Conservation (phyloP, 2,329 filamentous ascomycete genomes). For the Botrytis squamosa region DNA sequence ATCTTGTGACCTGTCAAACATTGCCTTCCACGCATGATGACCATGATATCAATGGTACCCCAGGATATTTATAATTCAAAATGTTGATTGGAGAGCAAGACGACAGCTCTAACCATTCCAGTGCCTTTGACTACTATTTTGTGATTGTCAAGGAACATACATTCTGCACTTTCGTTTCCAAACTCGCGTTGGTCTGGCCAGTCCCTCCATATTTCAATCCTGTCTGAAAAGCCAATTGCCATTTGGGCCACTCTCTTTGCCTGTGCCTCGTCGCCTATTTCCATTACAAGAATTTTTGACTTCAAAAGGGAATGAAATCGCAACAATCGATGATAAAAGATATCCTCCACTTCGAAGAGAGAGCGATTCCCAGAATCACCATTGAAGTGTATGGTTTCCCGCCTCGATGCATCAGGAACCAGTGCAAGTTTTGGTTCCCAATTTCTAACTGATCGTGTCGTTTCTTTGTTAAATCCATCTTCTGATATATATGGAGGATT, state of each 20-base stretch:
- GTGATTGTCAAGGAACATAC: neutral
- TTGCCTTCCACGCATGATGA: neutral
- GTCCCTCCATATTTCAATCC: slow-evolving; percentile 71
- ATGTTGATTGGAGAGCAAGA: slow-evolving; percentile 9
- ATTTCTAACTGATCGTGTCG: slow-evolving; percentile 70
- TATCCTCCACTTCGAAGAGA: slow-evolving; percentile 21
- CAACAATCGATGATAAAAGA: slow-evolving; percentile 69
- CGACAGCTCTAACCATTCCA: slow-evolving; percentile 29
- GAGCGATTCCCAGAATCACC: neutral
- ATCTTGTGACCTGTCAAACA: neutral
- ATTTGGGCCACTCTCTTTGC: slow-evolving; percentile 60
- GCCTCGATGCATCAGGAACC: slow-evolving; percentile 48
- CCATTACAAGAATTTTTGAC: slow-evolving; percentile 61
- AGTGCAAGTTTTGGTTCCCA: slow-evolving; percentile 81
- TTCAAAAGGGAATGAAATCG: slow-evolving; percentile 46
- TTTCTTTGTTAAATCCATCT: slow-evolving; percentile 58
- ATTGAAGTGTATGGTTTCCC: neutral
- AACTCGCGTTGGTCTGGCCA: slow-evolving; percentile 47
- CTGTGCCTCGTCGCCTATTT: slow-evolving; percentile 70
- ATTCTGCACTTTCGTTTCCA: neutral
- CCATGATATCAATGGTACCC: neutral
- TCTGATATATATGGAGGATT: slow-evolving; percentile 90
- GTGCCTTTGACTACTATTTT: slow-evolving; percentile 25
- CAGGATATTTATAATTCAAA: neutral
- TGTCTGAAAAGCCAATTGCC: slow-evolving; percentile 37